Evolutionary conservation across 768 basidiomycete genomes (phyloP).

Genomic region (Boletus rufocinnamomeus): DNA sequence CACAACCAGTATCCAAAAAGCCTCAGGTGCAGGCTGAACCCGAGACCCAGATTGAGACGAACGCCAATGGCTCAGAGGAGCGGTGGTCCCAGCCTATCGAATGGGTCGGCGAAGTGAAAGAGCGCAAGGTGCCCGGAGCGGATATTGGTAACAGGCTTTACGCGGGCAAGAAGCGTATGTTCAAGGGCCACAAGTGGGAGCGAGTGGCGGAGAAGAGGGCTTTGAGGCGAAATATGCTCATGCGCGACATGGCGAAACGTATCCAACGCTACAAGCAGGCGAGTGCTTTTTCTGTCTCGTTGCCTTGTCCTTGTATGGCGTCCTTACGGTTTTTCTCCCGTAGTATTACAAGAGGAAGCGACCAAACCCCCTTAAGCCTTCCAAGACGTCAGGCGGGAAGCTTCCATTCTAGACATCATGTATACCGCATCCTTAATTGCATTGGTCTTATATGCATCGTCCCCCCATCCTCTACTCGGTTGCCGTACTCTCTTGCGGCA

Average conservation of each 20-base stretch:
- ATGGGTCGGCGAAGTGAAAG: slow-evolving; percentile 43
- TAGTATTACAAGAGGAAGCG: slow-evolving; percentile 41
- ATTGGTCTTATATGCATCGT: background rate
- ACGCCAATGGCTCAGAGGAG: background rate
- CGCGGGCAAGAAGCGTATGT: slow-evolving; percentile 79
- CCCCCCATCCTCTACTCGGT: background rate
- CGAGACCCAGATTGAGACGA: slow-evolving; percentile 2
- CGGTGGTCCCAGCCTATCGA: slow-evolving; percentile 35
- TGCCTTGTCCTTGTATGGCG: background rate
- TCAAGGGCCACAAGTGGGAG: slow-evolving; percentile 93
- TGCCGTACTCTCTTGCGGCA: background rate
- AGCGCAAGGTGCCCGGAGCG: slow-evolving; percentile 47
- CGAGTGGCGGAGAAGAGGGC: slow-evolving; percentile 50
- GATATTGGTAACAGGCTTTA: slow-evolving; percentile 67
- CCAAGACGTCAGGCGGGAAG: slow-evolving; percentile 49
- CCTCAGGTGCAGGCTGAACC: background rate
- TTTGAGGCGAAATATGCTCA: slow-evolving; percentile 52
- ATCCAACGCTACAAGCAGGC: slow-evolving; percentile 67
- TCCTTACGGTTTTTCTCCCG: background rate
- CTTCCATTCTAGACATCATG: slow-evolving; percentile 55
- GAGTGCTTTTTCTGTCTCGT: slow-evolving; percentile 29
- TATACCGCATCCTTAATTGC: slow-evolving; percentile 9
- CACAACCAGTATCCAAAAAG: slow-evolving; percentile 10
- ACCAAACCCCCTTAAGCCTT: slow-evolving; percentile 60
- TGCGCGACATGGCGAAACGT: slow-evolving; percentile 71